phyloP scores from a whole-genome alignment of 176 grass and related monocot species.

The Aegilops bicornis region DNA sequence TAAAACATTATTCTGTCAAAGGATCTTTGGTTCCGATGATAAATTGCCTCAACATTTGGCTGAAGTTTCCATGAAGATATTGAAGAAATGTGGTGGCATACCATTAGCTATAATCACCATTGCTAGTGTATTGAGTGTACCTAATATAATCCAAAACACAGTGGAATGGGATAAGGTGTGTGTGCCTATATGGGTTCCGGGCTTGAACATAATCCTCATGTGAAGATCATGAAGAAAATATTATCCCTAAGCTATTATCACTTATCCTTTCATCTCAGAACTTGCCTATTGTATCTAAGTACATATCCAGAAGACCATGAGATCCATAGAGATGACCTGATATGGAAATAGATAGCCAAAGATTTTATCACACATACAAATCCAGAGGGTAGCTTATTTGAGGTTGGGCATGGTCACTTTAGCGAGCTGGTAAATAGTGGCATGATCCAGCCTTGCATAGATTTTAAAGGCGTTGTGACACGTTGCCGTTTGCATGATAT shows the following conservation, averaged over 20 bases:
- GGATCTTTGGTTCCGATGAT: not conserved
- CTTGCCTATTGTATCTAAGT: not conserved
- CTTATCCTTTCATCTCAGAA: not conserved
- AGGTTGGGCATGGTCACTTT: not conserved
- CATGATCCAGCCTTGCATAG: not conserved
- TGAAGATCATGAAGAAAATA: not conserved
- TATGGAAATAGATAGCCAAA: not conserved
- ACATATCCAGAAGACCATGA: not conserved
- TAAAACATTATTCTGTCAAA: not conserved
- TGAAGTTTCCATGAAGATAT: not conserved
- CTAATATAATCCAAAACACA: not conserved
- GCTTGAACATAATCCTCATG: not conserved
- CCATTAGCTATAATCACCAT: not conserved
- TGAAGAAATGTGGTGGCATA: not conserved
- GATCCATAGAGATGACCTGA: not conserved
- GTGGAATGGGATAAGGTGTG: not conserved
- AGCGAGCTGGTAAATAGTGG: not conserved
- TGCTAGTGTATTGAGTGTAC: not conserved
- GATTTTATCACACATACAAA: not conserved
- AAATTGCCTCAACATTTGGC: not conserved
- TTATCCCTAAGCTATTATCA: not conserved
- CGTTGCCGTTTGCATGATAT: not conserved
- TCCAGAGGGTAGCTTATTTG: not conserved
- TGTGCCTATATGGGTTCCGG: not conserved
- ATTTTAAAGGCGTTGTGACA: not conserved